Evolutionary conservation across 2,329 filamentous ascomycete genomes (phyloP).

Genomic region (Fusarium palustre): DNA sequence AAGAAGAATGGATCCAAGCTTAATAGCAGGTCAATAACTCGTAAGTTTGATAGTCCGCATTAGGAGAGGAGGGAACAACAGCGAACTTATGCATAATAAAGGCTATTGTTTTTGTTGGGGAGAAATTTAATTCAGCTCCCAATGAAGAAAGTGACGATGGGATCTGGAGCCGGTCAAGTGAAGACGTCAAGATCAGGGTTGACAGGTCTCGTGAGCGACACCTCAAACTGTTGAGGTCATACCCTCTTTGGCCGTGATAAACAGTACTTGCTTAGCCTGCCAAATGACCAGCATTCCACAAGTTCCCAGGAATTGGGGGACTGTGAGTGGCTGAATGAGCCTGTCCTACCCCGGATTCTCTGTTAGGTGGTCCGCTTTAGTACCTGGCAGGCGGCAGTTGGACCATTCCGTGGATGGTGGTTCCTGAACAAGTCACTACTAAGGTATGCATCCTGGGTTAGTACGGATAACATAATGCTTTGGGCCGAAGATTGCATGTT

Average conservation of each 20-base stretch:
- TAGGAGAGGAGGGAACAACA: not conserved
- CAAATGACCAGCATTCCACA: conserved; percentile 10
- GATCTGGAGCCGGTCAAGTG: conserved; percentile 27
- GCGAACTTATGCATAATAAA: conserved; percentile 8
- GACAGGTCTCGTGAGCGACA: conserved; percentile 42
- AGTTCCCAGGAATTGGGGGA: not conserved
- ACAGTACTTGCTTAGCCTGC: conserved; percentile 17
- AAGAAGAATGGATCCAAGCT: not conserved
- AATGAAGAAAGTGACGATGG: conserved; percentile 9
- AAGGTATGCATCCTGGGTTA: not conserved
- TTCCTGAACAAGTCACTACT: not conserved
- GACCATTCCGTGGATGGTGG: not conserved
- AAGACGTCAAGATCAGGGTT: conserved; percentile 35
- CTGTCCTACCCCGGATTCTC: conserved; percentile 43
- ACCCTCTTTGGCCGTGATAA: conserved; percentile 6
- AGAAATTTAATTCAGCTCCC: not conserved
- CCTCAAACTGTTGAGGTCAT: conserved; percentile 43
- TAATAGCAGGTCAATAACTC: not conserved
- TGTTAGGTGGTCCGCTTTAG: conserved; percentile 7
- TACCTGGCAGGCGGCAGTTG: conserved; percentile 12
- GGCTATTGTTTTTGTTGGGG: conserved; percentile 11
- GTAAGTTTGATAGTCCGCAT: not conserved
- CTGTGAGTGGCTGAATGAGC: conserved; percentile 39
- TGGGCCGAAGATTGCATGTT: not conserved
- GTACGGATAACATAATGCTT: not conserved